phyloP scores from a whole-genome alignment of 805 yeast species.

The Wickerhamomyces alni region DNA sequence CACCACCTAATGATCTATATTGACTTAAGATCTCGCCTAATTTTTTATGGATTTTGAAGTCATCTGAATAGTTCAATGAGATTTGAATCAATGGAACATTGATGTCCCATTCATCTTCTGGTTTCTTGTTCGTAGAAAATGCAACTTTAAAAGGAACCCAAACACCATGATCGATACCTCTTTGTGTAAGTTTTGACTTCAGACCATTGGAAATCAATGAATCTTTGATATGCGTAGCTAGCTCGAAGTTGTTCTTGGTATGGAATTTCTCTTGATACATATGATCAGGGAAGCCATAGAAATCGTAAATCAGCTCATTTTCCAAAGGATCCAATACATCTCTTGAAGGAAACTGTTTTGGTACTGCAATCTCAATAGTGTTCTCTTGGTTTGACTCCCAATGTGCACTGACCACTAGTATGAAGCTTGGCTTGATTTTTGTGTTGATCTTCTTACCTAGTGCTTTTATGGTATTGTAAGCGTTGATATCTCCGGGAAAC shows the following conservation, averaged over 20 bases:
- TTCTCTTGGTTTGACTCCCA: slow-evolving; percentile 51
- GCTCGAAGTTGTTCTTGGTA: slow-evolving; percentile 33
- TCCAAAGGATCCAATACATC: slow-evolving; percentile 25
- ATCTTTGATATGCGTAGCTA: slow-evolving; percentile 40
- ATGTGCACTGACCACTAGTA: slow-evolving; percentile 69
- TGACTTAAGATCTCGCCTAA: slow-evolving; percentile 51
- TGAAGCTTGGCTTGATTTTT: slow-evolving; percentile 53
- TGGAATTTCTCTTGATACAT: slow-evolving; percentile 62
- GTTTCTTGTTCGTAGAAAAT: slow-evolving; percentile 35
- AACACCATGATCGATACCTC: slow-evolving; percentile 80
- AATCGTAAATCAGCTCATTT: slow-evolving; percentile 65
- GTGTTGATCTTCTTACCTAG: slow-evolving; percentile 48
- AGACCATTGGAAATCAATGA: slow-evolving; percentile 39
- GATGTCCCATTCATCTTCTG: slow-evolving; percentile 19
- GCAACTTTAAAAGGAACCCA: slow-evolving; percentile 80
- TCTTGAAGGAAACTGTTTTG: slow-evolving; percentile 15
- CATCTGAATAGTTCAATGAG: slow-evolving; percentile 26
- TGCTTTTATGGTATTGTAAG: slow-evolving; percentile 43
- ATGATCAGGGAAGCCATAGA: slow-evolving; percentile 62
- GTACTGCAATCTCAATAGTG: slow-evolving; percentile 44
- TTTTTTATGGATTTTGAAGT: slow-evolving; percentile 40
- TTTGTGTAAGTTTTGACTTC: slow-evolving; percentile 34
- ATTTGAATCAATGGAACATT: slow-evolving; percentile 38
- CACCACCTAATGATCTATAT: slow-evolving; percentile 45
- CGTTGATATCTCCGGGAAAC: slow-evolving; percentile 50